Conservation (phyloP, 108 stramenopile genomes). For the Cyclotella sp. region DNA sequence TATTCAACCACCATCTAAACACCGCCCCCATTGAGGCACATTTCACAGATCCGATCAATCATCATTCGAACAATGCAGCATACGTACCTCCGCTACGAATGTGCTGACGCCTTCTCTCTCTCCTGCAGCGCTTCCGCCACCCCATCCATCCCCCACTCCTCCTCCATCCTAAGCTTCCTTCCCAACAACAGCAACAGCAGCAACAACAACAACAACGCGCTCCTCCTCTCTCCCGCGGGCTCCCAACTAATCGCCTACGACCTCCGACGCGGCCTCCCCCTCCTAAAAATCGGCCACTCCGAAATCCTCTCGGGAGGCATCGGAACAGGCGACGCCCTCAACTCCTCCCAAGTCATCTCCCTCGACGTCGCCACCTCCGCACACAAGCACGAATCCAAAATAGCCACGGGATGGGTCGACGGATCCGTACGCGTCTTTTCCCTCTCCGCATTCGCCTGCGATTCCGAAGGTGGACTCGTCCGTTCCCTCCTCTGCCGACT, state of each 20-base stretch:
- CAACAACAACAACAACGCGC: constrained; percentile 15
- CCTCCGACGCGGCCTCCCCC: constrained; percentile 57
- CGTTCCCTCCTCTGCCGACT: constrained; percentile 59
- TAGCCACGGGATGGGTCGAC: constrained; percentile 90
- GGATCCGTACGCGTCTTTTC: constrained; percentile 82
- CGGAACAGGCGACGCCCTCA: constrained; percentile 81
- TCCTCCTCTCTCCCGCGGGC: constrained; percentile 71
- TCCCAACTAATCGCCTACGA: constrained; percentile 74
- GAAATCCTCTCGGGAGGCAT: constrained; percentile 69
- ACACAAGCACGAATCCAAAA: constrained; percentile 27
- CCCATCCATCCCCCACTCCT: constrained; percentile 64
- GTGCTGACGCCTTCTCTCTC: constrained; percentile 86
- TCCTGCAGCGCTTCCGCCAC: constrained; percentile 64
- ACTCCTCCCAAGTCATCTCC: constrained; percentile 73
- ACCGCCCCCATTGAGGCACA: too few species aligned
- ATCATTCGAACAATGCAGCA: constrained; percentile 60
- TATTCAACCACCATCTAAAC: too few species aligned
- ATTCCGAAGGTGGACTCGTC: constrained; percentile 49
- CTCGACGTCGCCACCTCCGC: constrained; percentile 48
- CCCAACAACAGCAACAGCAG: not conserved
- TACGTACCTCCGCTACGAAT: constrained; percentile 90
- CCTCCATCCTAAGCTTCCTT: constrained; percentile 69
- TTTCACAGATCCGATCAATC: too few species aligned
- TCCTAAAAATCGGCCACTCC: constrained; percentile 69
- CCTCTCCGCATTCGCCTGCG: constrained; percentile 17